Evolutionary conservation across 2,329 filamentous ascomycete species (phyloP), one percentile per base, ranked within the genome.

Genomic region (Diplocarpon mali): DNA sequence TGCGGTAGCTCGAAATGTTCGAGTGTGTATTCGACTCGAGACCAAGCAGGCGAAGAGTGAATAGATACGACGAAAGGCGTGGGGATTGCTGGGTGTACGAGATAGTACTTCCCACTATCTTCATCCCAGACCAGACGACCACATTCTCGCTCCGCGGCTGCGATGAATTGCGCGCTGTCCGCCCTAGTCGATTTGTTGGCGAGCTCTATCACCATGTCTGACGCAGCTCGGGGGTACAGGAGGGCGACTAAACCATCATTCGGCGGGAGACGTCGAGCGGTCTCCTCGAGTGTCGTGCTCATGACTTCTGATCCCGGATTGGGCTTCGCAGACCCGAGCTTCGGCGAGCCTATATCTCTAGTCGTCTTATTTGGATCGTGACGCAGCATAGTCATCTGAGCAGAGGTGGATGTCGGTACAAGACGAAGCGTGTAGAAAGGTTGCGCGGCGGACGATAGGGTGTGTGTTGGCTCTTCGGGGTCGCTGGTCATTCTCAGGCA

Each of bases 51-150:
- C 17, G 69, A 73, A 14, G 75, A 70, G 59, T 76, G 71, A 37
- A 80, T 66, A 1, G 73, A 71, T 30, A 81, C 67, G 59, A 74
- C 72, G 58, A 82, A 82, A 0, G 78, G 78, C 35, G 74, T 72
- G n/a, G 73, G 72, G 14, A 81, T 67, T 0, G 76, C 73, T 2
- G 76, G 76, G 58, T 81, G 78, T 24, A 74, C 75, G n/a, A 82
- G 67, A 60, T 76, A 82, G 60, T 79, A 72, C 53, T 66, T 72
- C 5, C 64, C 61, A 45, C 67, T 71, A 56, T 82, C 78, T 27
- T 75, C 72, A 56, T 82, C 78, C 75, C 80, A 87, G n/a, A 84
- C 76, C 2, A 89, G 72, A 2, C 79, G 72, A 17, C 78, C 83
- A 53, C 76, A 79, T 63, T 87, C 82, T 28, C 74, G 71, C 59